phyloP scores from a whole-genome alignment of 345 rosid genomes.

The Euclidium syriacum region DNA sequence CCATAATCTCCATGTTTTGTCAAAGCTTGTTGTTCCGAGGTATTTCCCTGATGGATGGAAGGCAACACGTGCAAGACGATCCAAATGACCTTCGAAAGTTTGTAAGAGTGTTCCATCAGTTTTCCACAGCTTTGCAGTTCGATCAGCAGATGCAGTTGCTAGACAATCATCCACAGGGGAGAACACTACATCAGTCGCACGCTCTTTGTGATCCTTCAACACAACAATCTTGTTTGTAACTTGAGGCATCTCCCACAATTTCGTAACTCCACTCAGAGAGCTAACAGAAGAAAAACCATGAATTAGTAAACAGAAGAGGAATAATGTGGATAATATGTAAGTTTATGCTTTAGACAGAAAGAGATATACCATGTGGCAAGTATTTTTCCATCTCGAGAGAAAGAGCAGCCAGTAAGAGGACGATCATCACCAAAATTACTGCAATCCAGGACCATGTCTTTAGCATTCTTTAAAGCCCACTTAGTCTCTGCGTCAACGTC shows the following conservation, averaged over 20 bases:
- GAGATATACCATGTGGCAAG: conserved; percentile 81
- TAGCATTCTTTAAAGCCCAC: conserved; percentile 64
- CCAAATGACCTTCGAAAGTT: conserved; percentile 86
- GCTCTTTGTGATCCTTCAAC: conserved; percentile 86
- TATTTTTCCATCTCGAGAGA: conserved; percentile 68
- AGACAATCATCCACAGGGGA: conserved; percentile 62
- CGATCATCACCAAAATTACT: conserved; percentile 88
- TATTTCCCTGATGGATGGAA: conserved; percentile 97
- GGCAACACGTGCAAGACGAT: conserved; percentile 83
- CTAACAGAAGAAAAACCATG: conserved; percentile 33
- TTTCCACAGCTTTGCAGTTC: conserved; percentile 89
- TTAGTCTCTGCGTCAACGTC: conserved; percentile 81
- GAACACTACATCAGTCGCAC: conserved; percentile 87
- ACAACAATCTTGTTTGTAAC: conserved; percentile 49
- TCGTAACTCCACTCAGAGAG: conserved; percentile 81
- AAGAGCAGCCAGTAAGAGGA: conserved; percentile 90
- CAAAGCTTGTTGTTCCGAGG: conserved; percentile 89
- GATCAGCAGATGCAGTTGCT: conserved; percentile 98
- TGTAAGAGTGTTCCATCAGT: conserved; percentile 70
- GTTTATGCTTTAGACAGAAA: not conserved
- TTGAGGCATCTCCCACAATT: conserved; percentile 82
- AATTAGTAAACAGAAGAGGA: conserved; percentile 16
- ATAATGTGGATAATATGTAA: not conserved
- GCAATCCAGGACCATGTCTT: conserved; percentile 63
- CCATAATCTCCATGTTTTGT: conserved; percentile 98